These are phyloP conservation scores for Dalbergia oliveri DNA, from an alignment of 306 rosid genomes.

Conservation along the genomic window DNA sequence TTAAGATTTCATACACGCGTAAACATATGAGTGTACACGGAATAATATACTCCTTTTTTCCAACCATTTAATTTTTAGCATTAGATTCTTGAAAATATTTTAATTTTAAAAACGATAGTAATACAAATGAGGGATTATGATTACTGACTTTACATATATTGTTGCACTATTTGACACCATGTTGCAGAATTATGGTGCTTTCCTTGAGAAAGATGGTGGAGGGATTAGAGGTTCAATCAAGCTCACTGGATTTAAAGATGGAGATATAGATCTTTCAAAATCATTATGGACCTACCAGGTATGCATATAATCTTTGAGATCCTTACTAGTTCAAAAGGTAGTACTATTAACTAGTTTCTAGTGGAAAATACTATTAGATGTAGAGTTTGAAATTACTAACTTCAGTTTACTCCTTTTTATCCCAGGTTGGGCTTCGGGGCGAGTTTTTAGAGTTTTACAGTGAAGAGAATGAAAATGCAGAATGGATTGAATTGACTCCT, in stretches of 20 bases:
- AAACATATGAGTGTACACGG: background rate
- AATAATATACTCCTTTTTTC: background rate
- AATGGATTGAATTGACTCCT: constrained; percentile 69
- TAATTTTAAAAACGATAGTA: background rate
- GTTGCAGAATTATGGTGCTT: constrained; percentile 89
- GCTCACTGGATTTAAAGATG: constrained; percentile 78
- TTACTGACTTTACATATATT: constrained; percentile 42
- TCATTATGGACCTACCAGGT: constrained; percentile 95
- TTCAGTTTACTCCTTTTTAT: constrained; percentile 42
- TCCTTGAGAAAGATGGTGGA: constrained; percentile 91
- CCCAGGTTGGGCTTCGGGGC: constrained; percentile 91
- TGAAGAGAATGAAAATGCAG: constrained; percentile 68
- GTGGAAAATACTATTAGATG: constrained; percentile 26
- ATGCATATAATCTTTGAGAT: constrained; percentile 36
- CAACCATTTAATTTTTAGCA: background rate
- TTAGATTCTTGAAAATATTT: constrained; percentile 1
- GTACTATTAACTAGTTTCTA: constrained; percentile 13
- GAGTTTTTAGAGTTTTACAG: constrained; percentile 68
- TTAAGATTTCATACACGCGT: constrained; percentile 32
- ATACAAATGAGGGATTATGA: constrained; percentile 28
- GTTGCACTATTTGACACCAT: constrained; percentile 43
- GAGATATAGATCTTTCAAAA: constrained; percentile 80
- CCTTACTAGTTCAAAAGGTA: constrained; percentile 1
- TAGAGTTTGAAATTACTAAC: constrained; percentile 39
- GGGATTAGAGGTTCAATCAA: constrained; percentile 81